A percentile compares a stretch with the other conserved stretches of the same genome.
These are phyloP conservation scores for Lasiosphaeria hispida DNA, from an alignment of 495 filamentous ascomycete genomes.

Conservation along the genomic window DNA sequence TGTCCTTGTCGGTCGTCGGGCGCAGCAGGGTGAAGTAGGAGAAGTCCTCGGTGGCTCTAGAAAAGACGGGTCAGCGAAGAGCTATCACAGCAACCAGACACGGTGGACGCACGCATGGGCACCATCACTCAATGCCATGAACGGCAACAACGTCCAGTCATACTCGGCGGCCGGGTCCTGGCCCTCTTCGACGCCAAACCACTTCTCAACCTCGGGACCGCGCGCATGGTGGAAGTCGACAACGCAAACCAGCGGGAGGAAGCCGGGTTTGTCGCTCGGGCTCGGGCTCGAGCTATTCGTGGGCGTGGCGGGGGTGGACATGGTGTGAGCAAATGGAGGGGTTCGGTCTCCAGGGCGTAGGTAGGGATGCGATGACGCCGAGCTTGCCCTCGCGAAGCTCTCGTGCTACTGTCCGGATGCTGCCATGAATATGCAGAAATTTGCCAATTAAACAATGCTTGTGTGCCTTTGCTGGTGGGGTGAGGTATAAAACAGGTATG, in stretches of 20 bases:
- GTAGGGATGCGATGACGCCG: neutral
- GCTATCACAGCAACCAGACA: neutral
- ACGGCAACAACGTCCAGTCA: constrained; percentile 90
- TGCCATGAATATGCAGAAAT: constrained; percentile 15
- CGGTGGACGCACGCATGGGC: constrained; percentile 75
- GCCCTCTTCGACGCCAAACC: constrained; percentile 78
- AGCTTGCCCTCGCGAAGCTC: constrained; percentile 9
- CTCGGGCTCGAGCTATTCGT: constrained; percentile 18
- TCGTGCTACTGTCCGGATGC: constrained; percentile 8
- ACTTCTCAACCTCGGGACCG: constrained; percentile 90
- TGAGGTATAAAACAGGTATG: too few species aligned
- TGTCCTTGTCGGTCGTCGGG: constrained; percentile 52
- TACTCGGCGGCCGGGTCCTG: constrained; percentile 78
- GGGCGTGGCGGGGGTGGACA: constrained; percentile 30
- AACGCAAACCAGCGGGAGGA: constrained; percentile 73
- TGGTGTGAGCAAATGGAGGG: constrained; percentile 6
- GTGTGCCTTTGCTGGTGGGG: too few species aligned
- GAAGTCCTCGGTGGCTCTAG: constrained; percentile 85
- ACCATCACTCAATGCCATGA: constrained; percentile 97
- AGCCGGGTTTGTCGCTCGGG: constrained; percentile 24
- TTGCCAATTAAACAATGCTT: neutral
- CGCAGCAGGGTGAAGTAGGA: constrained; percentile 94
- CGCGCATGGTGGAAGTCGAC: constrained; percentile 97
- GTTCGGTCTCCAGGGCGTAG: neutral
- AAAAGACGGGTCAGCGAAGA: constrained; percentile 3